These are phyloP conservation scores for Paxillus rubicundulus DNA, from an alignment of 768 basidiomycete species.

Conservation along the genomic window DNA sequence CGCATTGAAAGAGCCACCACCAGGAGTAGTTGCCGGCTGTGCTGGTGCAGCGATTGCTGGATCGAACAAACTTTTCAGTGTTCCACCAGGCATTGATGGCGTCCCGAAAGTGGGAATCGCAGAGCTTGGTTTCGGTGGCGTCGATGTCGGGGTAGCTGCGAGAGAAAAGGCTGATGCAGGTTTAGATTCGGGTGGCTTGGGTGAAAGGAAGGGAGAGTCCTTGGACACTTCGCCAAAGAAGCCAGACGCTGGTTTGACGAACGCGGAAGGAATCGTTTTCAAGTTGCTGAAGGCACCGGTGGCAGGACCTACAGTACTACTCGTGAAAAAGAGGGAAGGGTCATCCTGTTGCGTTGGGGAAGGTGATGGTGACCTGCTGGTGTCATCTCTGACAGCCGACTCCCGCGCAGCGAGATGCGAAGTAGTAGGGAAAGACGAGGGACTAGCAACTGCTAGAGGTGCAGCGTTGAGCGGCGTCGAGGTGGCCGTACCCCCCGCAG, in stretches of 20 bases:
- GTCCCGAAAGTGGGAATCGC: conserved; percentile 39
- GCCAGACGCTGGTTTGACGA: conserved; percentile 38
- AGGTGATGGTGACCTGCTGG: conserved; percentile 32
- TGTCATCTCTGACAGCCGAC: conserved; percentile 10
- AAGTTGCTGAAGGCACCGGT: conserved; percentile 42
- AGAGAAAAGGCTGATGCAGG: conserved; percentile 40
- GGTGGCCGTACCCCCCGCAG: not conserved
- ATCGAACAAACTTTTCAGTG: conserved; percentile 20
- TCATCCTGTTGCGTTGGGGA: conserved; percentile 2
- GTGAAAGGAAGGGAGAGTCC: conserved; percentile 56
- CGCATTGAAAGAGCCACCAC: conserved; percentile 24
- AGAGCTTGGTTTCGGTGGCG: conserved; percentile 21
- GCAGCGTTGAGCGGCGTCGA: not conserved
- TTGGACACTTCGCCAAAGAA: conserved; percentile 35
- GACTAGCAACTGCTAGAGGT: not conserved
- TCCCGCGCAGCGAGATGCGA: conserved; percentile 13
- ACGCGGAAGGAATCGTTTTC: conserved; percentile 32
- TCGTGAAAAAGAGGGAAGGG: conserved; percentile 13
- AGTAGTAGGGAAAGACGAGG: not conserved
- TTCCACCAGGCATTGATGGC: conserved; percentile 30
- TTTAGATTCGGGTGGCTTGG: conserved; percentile 29
- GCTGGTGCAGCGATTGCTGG: conserved; percentile 2
- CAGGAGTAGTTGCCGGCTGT: conserved; percentile 14
- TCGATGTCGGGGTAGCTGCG: conserved; percentile 11
- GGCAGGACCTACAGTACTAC: conserved; percentile 24